These are phyloP conservation scores for Petrea volubilis DNA, from an alignment of 257 asterid genomes.

Conservation along the genomic window DNA sequence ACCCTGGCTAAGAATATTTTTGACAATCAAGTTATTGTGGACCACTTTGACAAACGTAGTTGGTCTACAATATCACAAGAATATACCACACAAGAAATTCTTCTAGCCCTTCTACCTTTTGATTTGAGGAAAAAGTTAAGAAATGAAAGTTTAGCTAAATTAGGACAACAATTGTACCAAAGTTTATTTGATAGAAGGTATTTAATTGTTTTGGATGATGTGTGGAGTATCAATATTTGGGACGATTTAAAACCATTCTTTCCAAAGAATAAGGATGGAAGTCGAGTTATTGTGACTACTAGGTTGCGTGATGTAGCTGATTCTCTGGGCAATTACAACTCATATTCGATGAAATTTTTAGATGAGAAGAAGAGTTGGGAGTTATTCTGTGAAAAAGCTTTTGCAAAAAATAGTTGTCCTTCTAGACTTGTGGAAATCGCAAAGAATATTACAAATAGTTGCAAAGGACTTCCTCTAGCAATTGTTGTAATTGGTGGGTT, in stretches of 20 bases:
- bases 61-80: conserved; percentile 21
- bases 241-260: too few species aligned
- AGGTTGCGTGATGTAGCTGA: conserved; percentile 20
- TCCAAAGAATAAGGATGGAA: not conserved
- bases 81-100: not conserved
- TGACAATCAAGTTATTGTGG: too few species aligned
- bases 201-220: too few species aligned
- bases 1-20: too few species aligned
- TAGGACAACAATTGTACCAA: not conserved
- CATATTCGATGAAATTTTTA: too few species aligned
- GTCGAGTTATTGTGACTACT: not conserved
- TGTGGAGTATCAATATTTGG: too few species aligned
- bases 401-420: too few species aligned
- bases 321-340: conserved; percentile 10
- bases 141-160: not conserved
- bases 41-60: not conserved
- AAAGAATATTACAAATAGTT: not conserved
- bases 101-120: not conserved
- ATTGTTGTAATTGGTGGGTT: conserved; percentile 4
- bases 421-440: too few species aligned
- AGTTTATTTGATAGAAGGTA: too few species aligned
- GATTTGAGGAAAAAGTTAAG: accelerated
- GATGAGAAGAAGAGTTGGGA: too few species aligned
- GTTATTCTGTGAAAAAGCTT: too few species aligned
- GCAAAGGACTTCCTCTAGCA: not conserved